A percentile compares a stretch with the other conserved stretches of the same genome.
Evolutionary conservation across 192 early-diverging fungal species (phyloP).

Genomic region (Coemansia sp.): DNA sequence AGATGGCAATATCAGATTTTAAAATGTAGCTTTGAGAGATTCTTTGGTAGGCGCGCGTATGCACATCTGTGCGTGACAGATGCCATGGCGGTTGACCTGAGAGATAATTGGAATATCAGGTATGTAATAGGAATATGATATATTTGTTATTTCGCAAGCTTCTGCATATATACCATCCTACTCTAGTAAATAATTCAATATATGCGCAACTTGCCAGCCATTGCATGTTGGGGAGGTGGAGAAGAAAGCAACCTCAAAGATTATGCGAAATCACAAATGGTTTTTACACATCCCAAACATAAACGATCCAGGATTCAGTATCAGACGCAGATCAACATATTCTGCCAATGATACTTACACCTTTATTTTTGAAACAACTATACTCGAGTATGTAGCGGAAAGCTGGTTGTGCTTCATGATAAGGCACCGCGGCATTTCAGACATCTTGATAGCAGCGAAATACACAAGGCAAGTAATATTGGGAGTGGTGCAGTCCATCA

Average conservation of each 20-base stretch:
- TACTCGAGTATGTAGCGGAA: conserved; percentile 51
- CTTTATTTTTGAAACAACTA: background rate
- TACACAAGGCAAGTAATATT: conserved; percentile 57
- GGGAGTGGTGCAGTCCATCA: background rate
- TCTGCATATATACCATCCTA: background rate
- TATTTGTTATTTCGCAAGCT: background rate
- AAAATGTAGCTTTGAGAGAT: conserved; percentile 36
- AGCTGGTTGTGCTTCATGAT: conserved; percentile 78
- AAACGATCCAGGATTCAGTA: background rate
- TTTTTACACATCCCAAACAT: background rate
- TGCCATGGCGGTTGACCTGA: conserved; percentile 72
- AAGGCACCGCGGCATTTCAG: conserved; percentile 76
- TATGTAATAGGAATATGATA: conserved; percentile 30
- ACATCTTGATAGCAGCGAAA: conserved; percentile 60
- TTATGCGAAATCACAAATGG: background rate
- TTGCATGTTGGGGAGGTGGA: background rate
- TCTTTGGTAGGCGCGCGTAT: conserved; percentile 58
- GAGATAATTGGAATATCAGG: conserved; percentile 62
- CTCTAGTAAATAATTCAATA: conserved; percentile 7
- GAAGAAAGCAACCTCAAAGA: background rate
- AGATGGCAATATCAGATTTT: background rate
- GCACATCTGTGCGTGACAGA: conserved; percentile 85
- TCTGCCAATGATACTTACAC: background rate
- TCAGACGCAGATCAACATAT: background rate
- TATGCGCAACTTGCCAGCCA: conserved; percentile 12